Conservation (phyloP, 441 rosid species). For the Gossypium lobatum region DNA sequence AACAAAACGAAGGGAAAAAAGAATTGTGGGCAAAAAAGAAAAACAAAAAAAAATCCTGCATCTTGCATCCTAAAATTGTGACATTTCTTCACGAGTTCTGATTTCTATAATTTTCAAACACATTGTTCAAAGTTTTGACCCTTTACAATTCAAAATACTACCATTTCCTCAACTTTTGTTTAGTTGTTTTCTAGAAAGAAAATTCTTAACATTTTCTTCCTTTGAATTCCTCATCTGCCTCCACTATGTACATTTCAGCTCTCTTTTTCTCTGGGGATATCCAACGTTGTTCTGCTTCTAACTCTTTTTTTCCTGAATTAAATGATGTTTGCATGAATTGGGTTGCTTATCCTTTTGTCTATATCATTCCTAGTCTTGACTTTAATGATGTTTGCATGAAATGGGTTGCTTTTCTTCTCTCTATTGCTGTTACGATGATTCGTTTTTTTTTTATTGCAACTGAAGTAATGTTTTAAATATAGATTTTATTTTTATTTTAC, state of each 20-base stretch:
- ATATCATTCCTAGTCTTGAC: background rate
- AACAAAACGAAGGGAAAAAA: background rate
- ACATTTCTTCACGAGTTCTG: background rate
- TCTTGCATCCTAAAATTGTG: background rate
- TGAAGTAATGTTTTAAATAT: constrained; percentile 4
- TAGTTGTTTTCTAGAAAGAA: too few relatives aligned
- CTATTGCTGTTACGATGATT: background rate
- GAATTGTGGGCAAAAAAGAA: background rate
- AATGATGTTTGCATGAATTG: constrained; percentile 17
- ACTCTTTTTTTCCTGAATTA: background rate
- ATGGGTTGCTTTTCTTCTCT: background rate
- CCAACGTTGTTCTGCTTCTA: constrained; percentile 5
- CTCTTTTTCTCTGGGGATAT: constrained; percentile 15
- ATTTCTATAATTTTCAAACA: background rate
- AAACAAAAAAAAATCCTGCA: background rate
- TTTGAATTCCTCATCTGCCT: background rate
- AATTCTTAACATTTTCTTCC: background rate
- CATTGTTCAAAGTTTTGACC: background rate
- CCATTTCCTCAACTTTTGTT: background rate
- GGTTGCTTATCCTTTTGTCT: background rate
- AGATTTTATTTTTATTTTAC: background rate
- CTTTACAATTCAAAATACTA: background rate
- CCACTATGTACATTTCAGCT: background rate
- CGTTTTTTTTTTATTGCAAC: background rate
- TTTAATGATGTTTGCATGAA: constrained; percentile 17